Evolutionary conservation across 2,329 filamentous ascomycete genomes (phyloP).

Genomic region (Ramichloridium luteum): DNA sequence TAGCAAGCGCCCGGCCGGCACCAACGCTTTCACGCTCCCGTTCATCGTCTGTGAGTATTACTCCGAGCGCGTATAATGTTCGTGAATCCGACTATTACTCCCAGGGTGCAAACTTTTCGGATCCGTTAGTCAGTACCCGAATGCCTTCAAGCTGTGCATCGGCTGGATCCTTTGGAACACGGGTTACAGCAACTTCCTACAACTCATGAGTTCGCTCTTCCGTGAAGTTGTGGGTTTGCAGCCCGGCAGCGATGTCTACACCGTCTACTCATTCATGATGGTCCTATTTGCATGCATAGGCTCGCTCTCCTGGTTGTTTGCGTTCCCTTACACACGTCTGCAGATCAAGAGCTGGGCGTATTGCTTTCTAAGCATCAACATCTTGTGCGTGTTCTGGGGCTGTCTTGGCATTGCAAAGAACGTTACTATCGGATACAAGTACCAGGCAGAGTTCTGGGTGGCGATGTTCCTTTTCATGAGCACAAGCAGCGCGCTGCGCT

Average conservation of each 20-base stretch:
- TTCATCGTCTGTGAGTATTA: neutral
- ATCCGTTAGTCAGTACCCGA: neutral
- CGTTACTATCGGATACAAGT: neutral
- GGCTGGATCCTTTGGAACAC: constrained; percentile 1
- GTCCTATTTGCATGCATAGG: neutral
- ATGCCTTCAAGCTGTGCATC: neutral
- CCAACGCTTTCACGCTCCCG: neutral
- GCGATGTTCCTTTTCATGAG: neutral
- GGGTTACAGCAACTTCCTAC: constrained; percentile 1
- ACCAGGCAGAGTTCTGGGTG: constrained; percentile 1
- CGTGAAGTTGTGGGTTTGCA: neutral
- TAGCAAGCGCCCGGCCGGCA: neutral
- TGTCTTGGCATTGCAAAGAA: neutral
- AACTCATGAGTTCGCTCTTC: neutral
- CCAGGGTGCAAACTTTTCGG: neutral
- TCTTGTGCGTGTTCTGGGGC: neutral
- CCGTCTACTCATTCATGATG: neutral
- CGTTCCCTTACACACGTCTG: neutral
- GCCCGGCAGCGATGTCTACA: neutral
- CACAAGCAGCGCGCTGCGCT: neutral
- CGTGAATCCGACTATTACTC: neutral
- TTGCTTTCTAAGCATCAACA: constrained; percentile 1
- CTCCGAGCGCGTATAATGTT: neutral
- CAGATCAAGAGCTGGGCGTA: neutral
- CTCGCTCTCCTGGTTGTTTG: neutral